A percentile compares a stretch with the other conserved stretches of the same genome.
phyloP scores from a whole-genome alignment of 2,329 filamentous ascomycete species.

The Pseudomassariella vexata region DNA sequence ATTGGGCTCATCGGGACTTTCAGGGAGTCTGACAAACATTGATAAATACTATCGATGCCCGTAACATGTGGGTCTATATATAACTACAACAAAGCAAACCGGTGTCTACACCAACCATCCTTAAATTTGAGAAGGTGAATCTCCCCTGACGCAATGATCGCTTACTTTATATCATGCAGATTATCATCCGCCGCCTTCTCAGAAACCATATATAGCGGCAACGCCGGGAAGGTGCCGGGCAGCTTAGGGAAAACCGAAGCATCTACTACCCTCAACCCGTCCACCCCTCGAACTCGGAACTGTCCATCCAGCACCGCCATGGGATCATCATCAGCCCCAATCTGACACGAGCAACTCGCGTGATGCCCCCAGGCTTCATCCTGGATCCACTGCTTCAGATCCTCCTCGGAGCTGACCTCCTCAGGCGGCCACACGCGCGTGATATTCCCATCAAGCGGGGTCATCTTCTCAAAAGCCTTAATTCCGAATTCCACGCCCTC shows the following conservation, averaged over 20 bases:
- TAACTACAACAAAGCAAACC: too few species aligned
- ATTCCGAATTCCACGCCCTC: conserved; percentile 51
- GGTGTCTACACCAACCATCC: too few species aligned
- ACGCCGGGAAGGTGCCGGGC: conserved; percentile 28
- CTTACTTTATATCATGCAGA: too few species aligned
- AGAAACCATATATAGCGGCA: conserved; percentile 19
- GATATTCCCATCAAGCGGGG: conserved; percentile 30
- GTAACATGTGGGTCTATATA: too few species aligned
- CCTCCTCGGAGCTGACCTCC: conserved; percentile 13
- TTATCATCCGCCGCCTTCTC: conserved; percentile 23
- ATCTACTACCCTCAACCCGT: conserved; percentile 48
- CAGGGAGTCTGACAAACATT: too few species aligned
- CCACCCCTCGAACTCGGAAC: conserved; percentile 45
- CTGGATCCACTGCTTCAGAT: conserved; percentile 17
- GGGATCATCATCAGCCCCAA: conserved; percentile 36
- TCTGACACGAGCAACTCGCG: conserved; percentile 20
- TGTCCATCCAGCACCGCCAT: conserved; percentile 45
- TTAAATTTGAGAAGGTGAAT: too few species aligned
- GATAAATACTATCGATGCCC: too few species aligned
- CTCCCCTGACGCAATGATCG: too few species aligned
- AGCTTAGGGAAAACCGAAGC: conserved; percentile 45
- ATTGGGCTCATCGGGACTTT: too few species aligned
- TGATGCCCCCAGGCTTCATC: conserved; percentile 23
- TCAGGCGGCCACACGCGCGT: conserved; percentile 16
- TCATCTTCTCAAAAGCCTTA: conserved; percentile 34